These are phyloP conservation scores for Zizania palustris DNA, from an alignment of 202 grass and related monocot genomes.

Conservation along the genomic window DNA sequence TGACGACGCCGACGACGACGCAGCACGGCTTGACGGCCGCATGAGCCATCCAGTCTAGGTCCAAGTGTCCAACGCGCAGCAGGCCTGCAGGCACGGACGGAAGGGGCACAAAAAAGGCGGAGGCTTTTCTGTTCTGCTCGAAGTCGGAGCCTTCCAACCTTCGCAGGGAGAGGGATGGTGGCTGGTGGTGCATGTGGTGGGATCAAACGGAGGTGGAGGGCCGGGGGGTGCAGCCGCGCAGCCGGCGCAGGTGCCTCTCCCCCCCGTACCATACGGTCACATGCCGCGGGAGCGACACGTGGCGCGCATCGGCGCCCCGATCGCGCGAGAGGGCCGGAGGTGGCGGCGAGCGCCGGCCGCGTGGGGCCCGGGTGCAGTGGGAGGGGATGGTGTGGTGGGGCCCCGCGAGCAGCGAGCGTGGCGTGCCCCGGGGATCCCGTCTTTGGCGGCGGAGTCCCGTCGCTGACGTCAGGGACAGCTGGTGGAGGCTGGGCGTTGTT, in stretches of 20 bases:
- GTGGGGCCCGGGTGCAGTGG: background rate
- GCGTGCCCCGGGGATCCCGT: constrained; percentile 27
- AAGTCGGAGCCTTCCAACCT: constrained; percentile 1
- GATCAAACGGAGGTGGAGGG: constrained; percentile 1
- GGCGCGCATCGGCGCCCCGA: constrained; percentile 32
- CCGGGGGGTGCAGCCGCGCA: background rate
- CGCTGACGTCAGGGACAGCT: constrained; percentile 45
- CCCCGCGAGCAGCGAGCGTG: background rate
- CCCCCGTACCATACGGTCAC: constrained; percentile 5
- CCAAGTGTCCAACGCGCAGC: background rate
- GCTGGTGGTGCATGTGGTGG: background rate
- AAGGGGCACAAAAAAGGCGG: background rate
- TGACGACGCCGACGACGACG: constrained; percentile 40
- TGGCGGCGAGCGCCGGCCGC: background rate
- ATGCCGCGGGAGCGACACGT: constrained; percentile 20
- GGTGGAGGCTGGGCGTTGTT: constrained; percentile 23
- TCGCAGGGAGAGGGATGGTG: background rate
- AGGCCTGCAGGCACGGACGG: no score
- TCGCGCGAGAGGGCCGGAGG: constrained; percentile 3
- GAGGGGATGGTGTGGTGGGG: background rate
- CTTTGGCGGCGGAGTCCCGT: constrained; percentile 23
- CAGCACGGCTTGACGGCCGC: constrained; percentile 34
- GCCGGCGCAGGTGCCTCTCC: background rate
- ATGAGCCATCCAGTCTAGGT: constrained; percentile 46
- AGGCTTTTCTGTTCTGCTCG: background rate